Evolutionary conservation across 2,329 filamentous ascomycete species (phyloP).

Genomic region (Leptographium radiaticola): DNA sequence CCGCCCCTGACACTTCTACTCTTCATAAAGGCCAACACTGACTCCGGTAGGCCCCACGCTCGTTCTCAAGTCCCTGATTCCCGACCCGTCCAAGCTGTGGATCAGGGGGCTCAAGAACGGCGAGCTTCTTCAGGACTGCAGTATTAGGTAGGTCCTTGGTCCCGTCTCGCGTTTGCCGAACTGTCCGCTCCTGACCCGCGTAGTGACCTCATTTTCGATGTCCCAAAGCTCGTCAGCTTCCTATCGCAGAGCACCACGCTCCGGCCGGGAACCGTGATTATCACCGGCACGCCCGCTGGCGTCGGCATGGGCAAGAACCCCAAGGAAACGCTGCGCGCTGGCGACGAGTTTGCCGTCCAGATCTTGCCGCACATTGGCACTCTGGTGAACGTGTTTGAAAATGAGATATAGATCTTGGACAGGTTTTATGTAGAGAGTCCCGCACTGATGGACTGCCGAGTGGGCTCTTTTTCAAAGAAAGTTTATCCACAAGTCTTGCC

Average conservation of each 20-base stretch:
- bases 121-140: slow-evolving; percentile 6
- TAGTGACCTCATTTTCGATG: slow-evolving; percentile 40
- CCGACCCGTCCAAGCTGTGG: slow-evolving; percentile 26
- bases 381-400: background rate
- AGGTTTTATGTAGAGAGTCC: background rate
- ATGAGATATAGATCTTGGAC: background rate
- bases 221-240: slow-evolving; percentile 30
- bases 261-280: slow-evolving; percentile 24
- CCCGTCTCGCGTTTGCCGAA: background rate
- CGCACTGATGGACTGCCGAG: no score
- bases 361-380: slow-evolving; percentile 26
- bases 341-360: slow-evolving; percentile 30
- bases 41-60: slow-evolving; percentile 28
- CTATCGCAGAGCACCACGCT: slow-evolving; percentile 30
- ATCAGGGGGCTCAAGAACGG: slow-evolving; percentile 33
- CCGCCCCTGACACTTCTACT: background rate
- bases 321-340: slow-evolving; percentile 23
- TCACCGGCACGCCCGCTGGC: slow-evolving; percentile 29
- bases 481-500: no score
- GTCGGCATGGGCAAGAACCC: slow-evolving; percentile 25
- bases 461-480: no score
- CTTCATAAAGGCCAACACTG: background rate
- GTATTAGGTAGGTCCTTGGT: slow-evolving; percentile 1
- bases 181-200: background rate
- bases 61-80: slow-evolving; percentile 28